A percentile compares a stretch with the other conserved stretches of the same genome.
phyloP scores from a whole-genome alignment of 352 stramenopile species.

The Pythium dissotocum region DNA sequence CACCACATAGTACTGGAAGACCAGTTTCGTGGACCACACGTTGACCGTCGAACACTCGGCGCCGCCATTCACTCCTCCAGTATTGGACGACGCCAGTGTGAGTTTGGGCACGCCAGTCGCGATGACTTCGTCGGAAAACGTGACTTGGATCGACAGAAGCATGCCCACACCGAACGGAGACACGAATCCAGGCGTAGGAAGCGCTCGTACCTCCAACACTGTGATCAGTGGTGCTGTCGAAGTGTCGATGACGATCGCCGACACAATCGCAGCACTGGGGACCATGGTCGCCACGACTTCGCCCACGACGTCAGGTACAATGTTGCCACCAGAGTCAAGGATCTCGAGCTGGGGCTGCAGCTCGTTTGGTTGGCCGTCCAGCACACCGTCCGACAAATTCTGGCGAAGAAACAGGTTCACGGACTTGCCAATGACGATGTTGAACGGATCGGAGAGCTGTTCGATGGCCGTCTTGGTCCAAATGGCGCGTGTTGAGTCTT shows the following conservation, averaged over 20 bases:
- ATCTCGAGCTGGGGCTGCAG: conserved; percentile 66
- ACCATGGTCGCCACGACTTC: conserved; percentile 56
- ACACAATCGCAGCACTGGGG: conserved; percentile 58
- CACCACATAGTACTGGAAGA: conserved; percentile 74
- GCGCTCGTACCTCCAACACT: conserved; percentile 42
- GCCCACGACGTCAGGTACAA: conserved; percentile 53
- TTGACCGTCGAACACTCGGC: conserved; percentile 58
- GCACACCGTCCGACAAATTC: conserved; percentile 60
- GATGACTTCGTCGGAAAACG: conserved; percentile 79
- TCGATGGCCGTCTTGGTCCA: conserved; percentile 55
- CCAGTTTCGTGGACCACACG: conserved; percentile 52
- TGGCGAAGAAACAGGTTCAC: conserved; percentile 50
- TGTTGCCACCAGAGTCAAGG: conserved; percentile 65
- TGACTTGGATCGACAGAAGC: conserved; percentile 58
- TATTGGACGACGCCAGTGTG: conserved; percentile 44
- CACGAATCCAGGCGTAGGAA: conserved; percentile 41
- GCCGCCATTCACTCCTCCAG: conserved; percentile 40
- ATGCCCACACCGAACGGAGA: conserved; percentile 71
- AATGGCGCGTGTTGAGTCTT: conserved; percentile 34
- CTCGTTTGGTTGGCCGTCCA: conserved; percentile 79
- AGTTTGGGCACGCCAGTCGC: conserved; percentile 57
- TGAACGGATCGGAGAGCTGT: conserved; percentile 59
- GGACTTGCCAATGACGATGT: conserved; percentile 49
- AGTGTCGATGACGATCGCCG: conserved; percentile 69
- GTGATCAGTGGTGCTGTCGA: conserved; percentile 43